phyloP scores from a whole-genome alignment of 1,284 basidiomycete genomes.

The Sanghuangporus baumii region DNA sequence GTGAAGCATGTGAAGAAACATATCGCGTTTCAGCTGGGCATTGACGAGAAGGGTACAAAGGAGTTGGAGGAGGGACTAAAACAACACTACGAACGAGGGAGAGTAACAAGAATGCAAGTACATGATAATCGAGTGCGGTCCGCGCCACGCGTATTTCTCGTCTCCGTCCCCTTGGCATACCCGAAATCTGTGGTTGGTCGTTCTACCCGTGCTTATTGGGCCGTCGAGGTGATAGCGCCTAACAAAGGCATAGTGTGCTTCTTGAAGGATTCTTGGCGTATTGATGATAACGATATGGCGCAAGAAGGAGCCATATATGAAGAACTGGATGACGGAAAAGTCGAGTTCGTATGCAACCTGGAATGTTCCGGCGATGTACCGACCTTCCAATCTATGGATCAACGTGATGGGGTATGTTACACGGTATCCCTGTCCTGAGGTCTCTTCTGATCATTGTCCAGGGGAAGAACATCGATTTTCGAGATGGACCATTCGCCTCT shows the following conservation, averaged over 20 bases:
- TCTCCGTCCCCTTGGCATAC: neutral
- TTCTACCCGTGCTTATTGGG: neutral
- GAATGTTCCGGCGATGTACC: too few relatives aligned
- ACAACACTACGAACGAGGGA: neutral
- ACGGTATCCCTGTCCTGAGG: too few relatives aligned
- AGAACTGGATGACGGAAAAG: too few relatives aligned
- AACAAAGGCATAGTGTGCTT: neutral
- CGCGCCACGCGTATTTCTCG: too few relatives aligned
- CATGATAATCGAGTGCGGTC: neutral
- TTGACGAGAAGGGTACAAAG: neutral
- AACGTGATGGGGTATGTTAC: too few relatives aligned
- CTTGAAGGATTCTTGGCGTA: neutral
- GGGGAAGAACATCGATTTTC: neutral
- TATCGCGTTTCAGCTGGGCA: neutral
- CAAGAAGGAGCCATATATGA: too few relatives aligned
- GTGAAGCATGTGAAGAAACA: neutral
- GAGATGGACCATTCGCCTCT: neutral
- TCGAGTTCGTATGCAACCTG: too few relatives aligned
- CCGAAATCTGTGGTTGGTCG: neutral
- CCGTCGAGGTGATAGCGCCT: neutral
- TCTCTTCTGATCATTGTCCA: neutral
- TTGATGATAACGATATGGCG: neutral
- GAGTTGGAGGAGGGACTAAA: neutral
- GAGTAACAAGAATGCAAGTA: neutral
- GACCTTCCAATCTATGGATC: too few relatives aligned